Evolutionary conservation across 352 stramenopile genomes (phyloP), one percentile per base, ranked within the genome.

Genomic region (Phytophthora megakarya): DNA sequence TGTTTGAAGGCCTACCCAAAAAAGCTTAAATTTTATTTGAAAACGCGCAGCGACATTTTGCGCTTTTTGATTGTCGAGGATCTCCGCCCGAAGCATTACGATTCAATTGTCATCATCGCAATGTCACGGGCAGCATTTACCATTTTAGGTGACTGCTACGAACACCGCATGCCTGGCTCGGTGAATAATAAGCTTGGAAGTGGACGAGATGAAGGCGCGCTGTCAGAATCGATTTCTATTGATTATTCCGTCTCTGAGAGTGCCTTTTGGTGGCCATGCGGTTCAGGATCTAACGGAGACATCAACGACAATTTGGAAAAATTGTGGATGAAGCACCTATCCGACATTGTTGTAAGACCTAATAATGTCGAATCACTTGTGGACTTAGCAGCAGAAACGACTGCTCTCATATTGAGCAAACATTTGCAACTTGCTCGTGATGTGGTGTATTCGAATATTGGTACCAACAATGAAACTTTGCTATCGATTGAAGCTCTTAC

Each of bases 181-280:
- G 30, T 50, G 13, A 75, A 57, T 15, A 49, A 5, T 18, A 58
- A 35, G 23, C 30, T 25, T 56, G 65, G 39, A 18, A 60, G 72
- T 30, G 39, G 49, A 58, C 72, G 68, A 38, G 80, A 92, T 46
- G 87, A 94, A 65, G 87, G 87, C 26, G 85, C 80, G 2, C 47
- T 96, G 18, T 88, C 86, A 0, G 81, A 93, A 43, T 81, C 72
- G 5, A 81, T 85, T 35, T 78, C 88, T 3, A 72, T 94, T 19
- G 85, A 94, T 61, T 86, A 86, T 42, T 89, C 81, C 0, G 77
- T 94, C 18, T 78, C 82, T 12, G 79, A 92, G 25, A 92, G 80
- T 45, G 83, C 86, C 1, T 89, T 89, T 28, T 93, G 84, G 86
- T 95, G 86, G 86, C 86, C 86, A 3, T 93, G 81, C 40, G 80